Base-by-base conservation (phyloP, 352 stramenopile species). In the Phytophthora pistaciae region DNA sequence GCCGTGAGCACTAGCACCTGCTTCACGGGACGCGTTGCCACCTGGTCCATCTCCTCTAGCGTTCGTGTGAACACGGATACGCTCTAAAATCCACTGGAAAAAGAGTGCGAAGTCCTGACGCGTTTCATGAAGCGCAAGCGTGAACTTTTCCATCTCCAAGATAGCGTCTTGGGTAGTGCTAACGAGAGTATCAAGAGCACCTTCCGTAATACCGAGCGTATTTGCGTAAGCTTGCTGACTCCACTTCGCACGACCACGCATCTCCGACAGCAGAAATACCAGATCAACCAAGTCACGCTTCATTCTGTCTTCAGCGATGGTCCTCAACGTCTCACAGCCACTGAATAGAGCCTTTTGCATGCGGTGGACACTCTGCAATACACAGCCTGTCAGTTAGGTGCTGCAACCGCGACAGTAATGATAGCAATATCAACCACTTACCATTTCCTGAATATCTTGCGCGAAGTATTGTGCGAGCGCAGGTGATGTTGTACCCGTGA, bases 381-480 rank as follows among this genome's bases (percentile, higher is more conserved):
- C 7, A 68, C 14, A 18, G 49, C 20, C 11, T 64, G 21, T 8
- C 6, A 46, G 21, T 46, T 36, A 64, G 53, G 42, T 14, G 6
- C 7, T 48, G 42, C 23, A 21, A 46, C 14, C n/a, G 5, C 18
- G 14, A 3, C 38, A 66, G 11, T 40, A 50, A 42, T 16, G 48
- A 38, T 4, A 44, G 21, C 50, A 40, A 8, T 36, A 21, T 20
- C 18, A 46, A 8, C 5, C n/a, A 70, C 77, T 36, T 66, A 92
- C 87, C 82, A 91, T 90, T 70, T 93, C 87, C 53, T 93, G 85
- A 53, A 94, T 94, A 61, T 94, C 85, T 68, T 94, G 87, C 2
- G 87, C 85, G 68, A 94, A 94, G 52, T 91, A 94, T 58, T 94
- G 87, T 1, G 84, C 82, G 6, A 94, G 66, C 13, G 84, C 85